Base-by-base conservation (phyloP, 1,284 basidiomycete genomes). In the Fomitopsis betulina region DNA sequence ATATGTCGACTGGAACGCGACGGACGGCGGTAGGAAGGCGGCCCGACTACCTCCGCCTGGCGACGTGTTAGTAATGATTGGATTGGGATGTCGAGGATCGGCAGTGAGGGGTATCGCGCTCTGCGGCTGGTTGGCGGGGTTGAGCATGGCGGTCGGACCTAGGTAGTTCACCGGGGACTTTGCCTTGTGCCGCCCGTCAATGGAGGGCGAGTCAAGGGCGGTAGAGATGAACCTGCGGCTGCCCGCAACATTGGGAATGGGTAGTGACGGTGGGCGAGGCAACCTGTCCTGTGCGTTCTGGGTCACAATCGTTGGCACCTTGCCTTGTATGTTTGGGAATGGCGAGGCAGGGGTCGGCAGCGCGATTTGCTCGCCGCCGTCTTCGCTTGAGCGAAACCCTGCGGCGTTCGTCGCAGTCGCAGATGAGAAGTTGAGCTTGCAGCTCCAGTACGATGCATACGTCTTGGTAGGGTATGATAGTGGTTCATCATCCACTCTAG, bases 381-480 rank as follows among this genome's bases (percentile, higher is more conserved):
- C 63, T 5, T 54, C 58, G 13, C 57, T 58, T 8, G 56, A 59
- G 38, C 17, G 53, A 25, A 43, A 57, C 8, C 49, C 58, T 2
- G 60, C 21, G 38, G 53, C 43, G 47, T 47, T 63, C n/a, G 60
- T 58, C 52, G 70, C 70, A 13, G 60, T 58, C 52, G 70, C 70
- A 13, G 83, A 74, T 0, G 88, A 79, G 12, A 96, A 78, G 68
- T 95, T 92, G 32, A 96, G 83, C 0, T 89, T 76, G 62, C 91
- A 94, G 65, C 93, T 95, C 94, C 94, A 96, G 25, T 87, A 77
- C 0, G 91, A 93, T 0, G 85, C 83, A 71, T 95, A 96, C 0
- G 82, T 76, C 7, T 75, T 74, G 0, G 93, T 92, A 0, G 89
- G 89, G 63, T 85, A 90, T 0, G 73, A 65, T 10, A 67, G 61